Evolutionary conservation across 371 early-diverging fungal genomes (phyloP).

Genomic region (Mucor velutinosus): DNA sequence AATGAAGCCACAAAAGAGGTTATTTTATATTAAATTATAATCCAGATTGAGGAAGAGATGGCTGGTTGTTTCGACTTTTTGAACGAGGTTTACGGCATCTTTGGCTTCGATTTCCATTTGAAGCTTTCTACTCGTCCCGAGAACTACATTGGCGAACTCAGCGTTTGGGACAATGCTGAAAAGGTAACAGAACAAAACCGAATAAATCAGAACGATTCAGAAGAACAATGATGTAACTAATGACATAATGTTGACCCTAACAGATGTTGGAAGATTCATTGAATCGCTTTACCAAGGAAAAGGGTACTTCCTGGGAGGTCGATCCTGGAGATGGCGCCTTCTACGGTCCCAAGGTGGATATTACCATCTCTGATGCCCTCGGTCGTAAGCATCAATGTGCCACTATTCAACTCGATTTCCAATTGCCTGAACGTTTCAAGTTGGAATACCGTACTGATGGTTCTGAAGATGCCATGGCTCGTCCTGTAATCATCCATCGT

Average conservation of each 20-base stretch:
- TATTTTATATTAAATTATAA: background rate
- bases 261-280: slow-evolving; percentile 80
- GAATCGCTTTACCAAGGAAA: slow-evolving; percentile 61
- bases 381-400: slow-evolving; percentile 97
- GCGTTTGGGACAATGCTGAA: slow-evolving; percentile 97
- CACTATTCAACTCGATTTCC: slow-evolving; percentile 99
- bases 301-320: slow-evolving; percentile 78
- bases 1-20: background rate
- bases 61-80: slow-evolving; percentile 79
- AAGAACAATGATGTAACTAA: background rate
- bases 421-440: slow-evolving; percentile 93
- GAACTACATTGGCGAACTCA: slow-evolving; percentile 93
- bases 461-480: slow-evolving; percentile 56
- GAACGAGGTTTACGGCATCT: slow-evolving; percentile 85
- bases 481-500: slow-evolving; percentile 99
- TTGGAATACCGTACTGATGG: slow-evolving; percentile 82
- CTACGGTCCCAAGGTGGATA: slow-evolving; percentile 99
- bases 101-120: slow-evolving; percentile 89
- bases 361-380: slow-evolving; percentile 94
- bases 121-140: slow-evolving; percentile 98
- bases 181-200: slow-evolving; percentile 51
- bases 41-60: slow-evolving; percentile 76
- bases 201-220: background rate
- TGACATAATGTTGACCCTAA: background rate
- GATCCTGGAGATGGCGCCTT: slow-evolving; percentile 99